Evolutionary conservation across 2,329 filamentous ascomycete genomes (phyloP), one percentile per base, ranked within the genome.

Genomic region (Bipolaris sorokiniana): DNA sequence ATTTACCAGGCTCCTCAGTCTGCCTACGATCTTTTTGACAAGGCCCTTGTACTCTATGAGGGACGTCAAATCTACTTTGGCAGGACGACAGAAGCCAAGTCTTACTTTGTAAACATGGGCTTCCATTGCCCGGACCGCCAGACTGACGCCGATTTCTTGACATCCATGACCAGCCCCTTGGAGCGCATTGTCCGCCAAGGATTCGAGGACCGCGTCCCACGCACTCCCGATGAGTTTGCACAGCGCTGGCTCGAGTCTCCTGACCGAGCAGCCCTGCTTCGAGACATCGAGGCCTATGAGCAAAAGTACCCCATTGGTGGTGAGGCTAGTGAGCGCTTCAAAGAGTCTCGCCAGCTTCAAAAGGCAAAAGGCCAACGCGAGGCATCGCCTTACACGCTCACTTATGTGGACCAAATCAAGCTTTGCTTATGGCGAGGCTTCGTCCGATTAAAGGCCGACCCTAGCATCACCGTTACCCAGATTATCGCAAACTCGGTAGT

Each of bases 341-440:
- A 77, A 18, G 73, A 77, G 37, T 82, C 81, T 34, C 77, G 81
- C 31, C 71, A 74, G 48, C 76, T 76, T 9, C 79, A 82, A 60
- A 79, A 83, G 67, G 77, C 80, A 11, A 82, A 80, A 70, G 63
- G 65, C 10, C 73, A 76, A 59, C 88, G 91, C 3, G 76, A 83
- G 47, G 86, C 86, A 73, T 96, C 91, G 1, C 92, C 93, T 0
- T 97, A 89, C 76, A 97, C 91, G 0, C 80, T 97, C 36, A 94
- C 91, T 0, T 90, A 89, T 64, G 48, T 58, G 3, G 88, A 93
- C 75, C 93, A 97, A 76, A 77, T 97, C 61, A 75, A 83, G 58
- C 86, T 97, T 11, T 97, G 92, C 73, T 80, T 96, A 47, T 88
- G 87, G 81, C 89, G 93, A 71, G 92, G 91, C 10, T 95, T 89